Conservation (phyloP, 768 basidiomycete species). For the Tylopilus balloui region DNA sequence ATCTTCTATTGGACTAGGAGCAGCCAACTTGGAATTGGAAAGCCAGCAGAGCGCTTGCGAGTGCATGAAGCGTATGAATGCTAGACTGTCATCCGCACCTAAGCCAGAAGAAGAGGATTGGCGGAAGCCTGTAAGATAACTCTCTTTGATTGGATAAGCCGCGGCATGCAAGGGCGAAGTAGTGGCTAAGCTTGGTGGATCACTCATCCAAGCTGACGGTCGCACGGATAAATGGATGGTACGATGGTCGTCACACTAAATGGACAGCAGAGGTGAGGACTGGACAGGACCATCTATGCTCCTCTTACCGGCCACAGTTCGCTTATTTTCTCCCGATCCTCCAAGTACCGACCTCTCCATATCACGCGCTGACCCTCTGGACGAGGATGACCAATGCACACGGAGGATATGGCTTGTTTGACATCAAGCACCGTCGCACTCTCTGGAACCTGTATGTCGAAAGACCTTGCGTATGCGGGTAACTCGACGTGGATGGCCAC, state of each 20-base stretch:
- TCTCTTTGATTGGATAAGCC: background rate
- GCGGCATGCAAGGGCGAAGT: constrained; percentile 4
- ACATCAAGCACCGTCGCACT: constrained; percentile 54
- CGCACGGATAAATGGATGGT: constrained; percentile 76
- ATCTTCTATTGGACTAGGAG: constrained; percentile 12
- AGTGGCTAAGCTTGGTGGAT: constrained; percentile 39
- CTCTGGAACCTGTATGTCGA: constrained; percentile 47
- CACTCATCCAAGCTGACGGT: constrained; percentile 66
- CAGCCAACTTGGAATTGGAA: constrained; percentile 18
- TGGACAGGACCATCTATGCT: background rate
- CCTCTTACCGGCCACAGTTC: constrained; percentile 65
- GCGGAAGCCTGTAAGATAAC: background rate
- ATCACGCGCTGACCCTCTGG: constrained; percentile 74
- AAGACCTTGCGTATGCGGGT: constrained; percentile 69
- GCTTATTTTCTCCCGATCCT: constrained; percentile 59
- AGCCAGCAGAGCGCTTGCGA: constrained; percentile 24
- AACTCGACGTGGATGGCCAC: constrained; percentile 60
- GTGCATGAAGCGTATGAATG: constrained; percentile 23
- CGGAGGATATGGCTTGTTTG: constrained; percentile 58
- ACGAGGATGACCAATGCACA: constrained; percentile 60
- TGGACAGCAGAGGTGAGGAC: constrained; percentile 3
- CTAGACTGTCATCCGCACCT: constrained; percentile 6
- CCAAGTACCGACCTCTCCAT: constrained; percentile 65
- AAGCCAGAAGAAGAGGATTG: constrained; percentile 1
- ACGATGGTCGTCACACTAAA: constrained; percentile 54